These are phyloP conservation scores for Marasmius tenuissimus DNA, from an alignment of 1,284 basidiomycete genomes.

Conservation along the genomic window DNA sequence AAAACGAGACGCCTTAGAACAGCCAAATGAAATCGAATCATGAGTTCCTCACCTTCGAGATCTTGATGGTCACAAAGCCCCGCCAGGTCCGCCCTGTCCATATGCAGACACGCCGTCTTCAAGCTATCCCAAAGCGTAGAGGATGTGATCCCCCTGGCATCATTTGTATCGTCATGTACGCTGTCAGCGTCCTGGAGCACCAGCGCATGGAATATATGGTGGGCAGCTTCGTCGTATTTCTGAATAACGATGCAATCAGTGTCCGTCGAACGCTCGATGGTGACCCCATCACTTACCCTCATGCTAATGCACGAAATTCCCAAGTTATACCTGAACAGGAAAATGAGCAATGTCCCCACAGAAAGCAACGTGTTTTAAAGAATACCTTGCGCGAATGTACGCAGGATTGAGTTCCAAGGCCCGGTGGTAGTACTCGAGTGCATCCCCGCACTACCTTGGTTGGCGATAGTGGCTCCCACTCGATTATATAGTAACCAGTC, in stretches of 20 bases:
- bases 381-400: constrained; percentile 87
- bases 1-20: not conserved
- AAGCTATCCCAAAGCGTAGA: constrained; percentile 83
- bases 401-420: constrained; percentile 90
- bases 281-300: constrained; percentile 46
- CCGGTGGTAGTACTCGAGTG: constrained; percentile 86
- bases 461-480: constrained; percentile 94
- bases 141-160: constrained; percentile 71
- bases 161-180: constrained; percentile 47
- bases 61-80: constrained; percentile 68
- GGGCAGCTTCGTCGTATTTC: constrained; percentile 82
- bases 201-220: constrained; percentile 84
- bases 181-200: constrained; percentile 83
- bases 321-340: constrained; percentile 72
- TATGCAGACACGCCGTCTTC: constrained; percentile 75
- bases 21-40: not conserved
- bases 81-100: constrained; percentile 75
- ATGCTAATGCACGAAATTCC: constrained; percentile 91
- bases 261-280: not conserved
- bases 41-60: constrained; percentile 58
- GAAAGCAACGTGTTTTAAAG: constrained; percentile 2
- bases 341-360: not conserved
- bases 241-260: constrained; percentile 27
- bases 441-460: constrained; percentile 83
- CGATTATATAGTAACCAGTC: constrained; percentile 97